Conservation (phyloP, 2,329 filamentous ascomycete species). For the Cladorrhinum sp. region DNA sequence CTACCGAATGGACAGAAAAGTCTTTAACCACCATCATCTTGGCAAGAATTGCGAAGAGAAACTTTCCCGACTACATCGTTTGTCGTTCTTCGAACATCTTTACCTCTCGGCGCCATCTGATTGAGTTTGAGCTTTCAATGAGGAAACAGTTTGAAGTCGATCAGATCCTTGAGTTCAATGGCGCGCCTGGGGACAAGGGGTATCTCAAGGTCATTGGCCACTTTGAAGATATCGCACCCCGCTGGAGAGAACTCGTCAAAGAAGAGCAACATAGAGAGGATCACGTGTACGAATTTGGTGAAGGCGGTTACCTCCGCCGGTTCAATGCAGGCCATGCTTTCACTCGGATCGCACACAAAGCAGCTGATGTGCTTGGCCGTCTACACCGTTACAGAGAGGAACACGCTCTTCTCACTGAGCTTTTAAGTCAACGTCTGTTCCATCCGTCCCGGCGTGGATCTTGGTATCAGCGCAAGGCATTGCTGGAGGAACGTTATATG, state of each 20-base stretch:
- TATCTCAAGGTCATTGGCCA: slow-evolving; percentile 67
- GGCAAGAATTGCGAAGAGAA: slow-evolving; percentile 80
- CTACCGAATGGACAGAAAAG: slow-evolving; percentile 96
- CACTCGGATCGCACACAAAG: slow-evolving; percentile 89
- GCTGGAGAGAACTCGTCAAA: slow-evolving; percentile 71
- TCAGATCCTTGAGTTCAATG: slow-evolving; percentile 74
- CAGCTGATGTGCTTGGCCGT: slow-evolving; percentile 71
- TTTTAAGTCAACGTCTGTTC: slow-evolving; percentile 79
- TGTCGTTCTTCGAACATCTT: slow-evolving; percentile 90
- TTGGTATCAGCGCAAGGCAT: slow-evolving; percentile 94
- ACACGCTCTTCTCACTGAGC: slow-evolving; percentile 67
- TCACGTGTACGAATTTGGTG: slow-evolving; percentile 72
- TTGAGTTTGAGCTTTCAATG: slow-evolving; percentile 88
- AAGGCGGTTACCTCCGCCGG: slow-evolving; percentile 83
- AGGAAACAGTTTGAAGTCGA: slow-evolving; percentile 80
- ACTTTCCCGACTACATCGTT: slow-evolving; percentile 88
- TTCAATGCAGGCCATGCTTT: slow-evolving; percentile 93
- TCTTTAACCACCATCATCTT: slow-evolving; percentile 93
- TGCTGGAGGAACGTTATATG: slow-evolving; percentile 97
- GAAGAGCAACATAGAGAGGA: slow-evolving; percentile 79
- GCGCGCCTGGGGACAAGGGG: slow-evolving; percentile 62
- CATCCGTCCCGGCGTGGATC: slow-evolving; percentile 79
- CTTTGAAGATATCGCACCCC: slow-evolving; percentile 71
- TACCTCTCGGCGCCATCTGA: slow-evolving; percentile 64
- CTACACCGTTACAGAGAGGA: slow-evolving; percentile 79